Evolutionary conservation across 1,284 basidiomycete species (phyloP).

Genomic region (Peniophora sp.): DNA sequence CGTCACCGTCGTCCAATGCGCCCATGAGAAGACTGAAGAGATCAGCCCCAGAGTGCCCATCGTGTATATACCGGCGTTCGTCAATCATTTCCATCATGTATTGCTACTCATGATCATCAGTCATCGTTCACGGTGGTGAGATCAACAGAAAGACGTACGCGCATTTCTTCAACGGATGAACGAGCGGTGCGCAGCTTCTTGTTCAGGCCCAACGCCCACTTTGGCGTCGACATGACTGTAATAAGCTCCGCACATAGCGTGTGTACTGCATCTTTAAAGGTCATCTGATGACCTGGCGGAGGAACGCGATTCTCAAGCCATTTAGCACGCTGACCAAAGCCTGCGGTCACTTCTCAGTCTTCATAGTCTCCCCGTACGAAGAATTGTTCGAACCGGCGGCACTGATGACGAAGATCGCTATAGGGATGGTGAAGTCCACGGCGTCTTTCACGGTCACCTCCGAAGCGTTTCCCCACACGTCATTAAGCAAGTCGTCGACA

Average conservation of each 20-base stretch:
- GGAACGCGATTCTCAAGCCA: constrained; percentile 9
- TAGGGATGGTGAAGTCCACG: constrained; percentile 35
- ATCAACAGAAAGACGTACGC: constrained; percentile 19
- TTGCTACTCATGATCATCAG: constrained; percentile 16
- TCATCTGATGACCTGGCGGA: constrained; percentile 10
- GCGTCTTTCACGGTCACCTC: constrained; percentile 23
- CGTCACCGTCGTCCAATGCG: constrained; percentile 26
- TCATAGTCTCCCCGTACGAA: constrained; percentile 22
- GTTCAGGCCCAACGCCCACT: constrained; percentile 29
- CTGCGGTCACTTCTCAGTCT: constrained; percentile 14
- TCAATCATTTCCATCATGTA: constrained; percentile 46
- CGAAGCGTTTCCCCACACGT: constrained; percentile 24
- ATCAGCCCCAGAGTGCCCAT: constrained; percentile 32
- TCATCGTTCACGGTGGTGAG: background rate
- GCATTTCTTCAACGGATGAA: constrained; percentile 34
- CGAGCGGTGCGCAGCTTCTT: constrained; percentile 22
- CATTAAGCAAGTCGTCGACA: constrained; percentile 27
- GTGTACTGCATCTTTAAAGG: constrained; percentile 31
- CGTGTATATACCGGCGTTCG: constrained; percentile 24
- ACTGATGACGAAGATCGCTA: constrained; percentile 53
- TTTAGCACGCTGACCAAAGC: constrained; percentile 34
- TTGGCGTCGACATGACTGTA: constrained; percentile 31
- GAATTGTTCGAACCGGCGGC: constrained; percentile 31
- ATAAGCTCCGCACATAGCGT: constrained; percentile 33
- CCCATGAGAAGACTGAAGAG: constrained; percentile 40